These are phyloP conservation scores for Leptographium radiaticola DNA, from an alignment of 2,329 filamentous ascomycete species.

Conservation along the genomic window DNA sequence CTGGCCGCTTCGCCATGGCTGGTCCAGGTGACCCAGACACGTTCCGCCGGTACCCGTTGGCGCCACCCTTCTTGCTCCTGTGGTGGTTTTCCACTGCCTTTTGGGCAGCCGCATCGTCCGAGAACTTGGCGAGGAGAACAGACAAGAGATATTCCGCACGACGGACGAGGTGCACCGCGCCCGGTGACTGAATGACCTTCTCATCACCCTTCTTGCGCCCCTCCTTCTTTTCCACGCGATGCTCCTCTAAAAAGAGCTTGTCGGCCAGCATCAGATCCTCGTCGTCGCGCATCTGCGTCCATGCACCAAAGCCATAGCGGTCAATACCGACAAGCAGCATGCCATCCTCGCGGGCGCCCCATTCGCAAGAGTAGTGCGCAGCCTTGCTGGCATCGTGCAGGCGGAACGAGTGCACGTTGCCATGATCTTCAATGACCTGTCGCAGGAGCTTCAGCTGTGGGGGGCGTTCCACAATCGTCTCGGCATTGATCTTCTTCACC, in stretches of 20 bases:
- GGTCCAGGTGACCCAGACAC: constrained; percentile 54
- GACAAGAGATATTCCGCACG: constrained; percentile 90
- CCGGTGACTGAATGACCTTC: constrained; percentile 79
- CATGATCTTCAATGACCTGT: constrained; percentile 50
- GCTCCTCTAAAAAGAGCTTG: constrained; percentile 94
- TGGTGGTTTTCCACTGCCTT: constrained; percentile 84
- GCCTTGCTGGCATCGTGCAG: constrained; percentile 85
- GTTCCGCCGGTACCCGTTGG: constrained; percentile 48
- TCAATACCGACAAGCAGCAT: constrained; percentile 95
- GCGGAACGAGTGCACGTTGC: constrained; percentile 69
- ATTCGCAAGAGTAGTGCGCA: constrained; percentile 80
- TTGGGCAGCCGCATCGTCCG: constrained; percentile 61
- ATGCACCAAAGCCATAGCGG: constrained; percentile 88
- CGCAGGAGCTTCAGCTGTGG: constrained; percentile 77
- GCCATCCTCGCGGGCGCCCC: constrained; percentile 87
- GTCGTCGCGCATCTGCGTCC: constrained; percentile 89
- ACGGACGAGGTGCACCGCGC: constrained; percentile 92
- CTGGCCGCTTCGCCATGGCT: constrained; percentile 31
- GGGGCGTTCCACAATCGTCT: constrained; percentile 85
- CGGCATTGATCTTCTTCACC: constrained; percentile 89
- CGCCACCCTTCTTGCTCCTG: constrained; percentile 76
- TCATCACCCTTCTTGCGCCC: constrained; percentile 69
- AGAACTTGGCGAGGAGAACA: constrained; percentile 80
- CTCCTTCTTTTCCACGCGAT: constrained; percentile 95
- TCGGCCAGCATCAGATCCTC: constrained; percentile 71